These are phyloP conservation scores for Talaromyces pinophilus DNA, from an alignment of 2,329 filamentous ascomycete genomes.

Conservation along the genomic window DNA sequence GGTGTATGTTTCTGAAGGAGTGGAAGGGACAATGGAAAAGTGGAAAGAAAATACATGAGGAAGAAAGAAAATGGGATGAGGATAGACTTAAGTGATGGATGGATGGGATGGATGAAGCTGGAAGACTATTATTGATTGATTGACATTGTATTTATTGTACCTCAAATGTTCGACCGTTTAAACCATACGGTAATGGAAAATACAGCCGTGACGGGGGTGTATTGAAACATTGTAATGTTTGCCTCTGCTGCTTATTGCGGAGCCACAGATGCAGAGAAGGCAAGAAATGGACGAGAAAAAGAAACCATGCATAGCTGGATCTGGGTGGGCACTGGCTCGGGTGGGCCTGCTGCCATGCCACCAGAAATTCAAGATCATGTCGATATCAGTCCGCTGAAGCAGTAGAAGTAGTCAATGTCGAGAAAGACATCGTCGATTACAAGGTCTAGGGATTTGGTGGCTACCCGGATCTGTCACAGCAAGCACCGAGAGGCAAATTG, in stretches of 20 bases:
- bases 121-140: slow-evolving; percentile 2
- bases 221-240: slow-evolving; percentile 17
- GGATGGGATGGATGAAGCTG: slow-evolving; percentile 9
- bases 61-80: background rate
- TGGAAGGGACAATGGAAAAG: background rate
- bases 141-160: slow-evolving; percentile 2
- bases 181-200: slow-evolving; percentile 15
- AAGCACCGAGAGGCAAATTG: slow-evolving; percentile 15
- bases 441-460: background rate
- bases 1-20: background rate
- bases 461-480: background rate
- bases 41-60: background rate
- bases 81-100: background rate
- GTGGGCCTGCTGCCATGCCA: slow-evolving; percentile 16
- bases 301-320: slow-evolving; percentile 1
- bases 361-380: background rate
- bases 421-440: background rate
- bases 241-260: slow-evolving; percentile 1
- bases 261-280: slow-evolving; percentile 9
- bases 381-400: background rate
- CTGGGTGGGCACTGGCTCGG: background rate
- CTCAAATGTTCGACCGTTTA: background rate
- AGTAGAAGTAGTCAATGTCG: background rate
- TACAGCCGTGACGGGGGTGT: slow-evolving; percentile 14
- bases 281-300: slow-evolving; percentile 1